These are phyloP conservation scores for Cyclotella kingstonii DNA, from an alignment of 108 stramenopile species.

Conservation along the genomic window DNA sequence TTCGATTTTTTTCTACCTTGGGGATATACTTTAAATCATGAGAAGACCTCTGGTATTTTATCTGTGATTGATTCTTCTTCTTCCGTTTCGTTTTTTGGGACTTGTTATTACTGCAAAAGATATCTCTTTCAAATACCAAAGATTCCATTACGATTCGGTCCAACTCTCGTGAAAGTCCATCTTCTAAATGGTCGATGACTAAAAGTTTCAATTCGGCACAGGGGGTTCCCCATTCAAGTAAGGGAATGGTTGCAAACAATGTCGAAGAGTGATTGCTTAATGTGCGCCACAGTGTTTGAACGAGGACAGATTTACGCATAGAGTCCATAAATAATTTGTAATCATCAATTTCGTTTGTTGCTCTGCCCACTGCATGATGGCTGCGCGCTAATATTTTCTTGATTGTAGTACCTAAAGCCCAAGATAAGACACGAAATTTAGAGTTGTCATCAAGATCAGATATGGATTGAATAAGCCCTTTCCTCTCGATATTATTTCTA, in stretches of 20 bases:
- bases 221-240: constrained; percentile 28
- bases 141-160: constrained; percentile 36
- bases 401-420: constrained; percentile 13
- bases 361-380: constrained; percentile 1
- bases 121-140: constrained; percentile 2
- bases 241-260: constrained; percentile 1
- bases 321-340: neutral
- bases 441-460: constrained; percentile 9
- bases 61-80: constrained; percentile 37
- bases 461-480: constrained; percentile 6
- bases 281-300: neutral
- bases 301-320: constrained; percentile 1
- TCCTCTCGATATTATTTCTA: neutral
- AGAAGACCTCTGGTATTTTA: constrained; percentile 13
- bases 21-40: neutral
- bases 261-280: neutral
- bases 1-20: neutral
- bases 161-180: constrained; percentile 39
- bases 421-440: constrained; percentile 12
- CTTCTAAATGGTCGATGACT: constrained; percentile 14
- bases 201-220: constrained; percentile 9
- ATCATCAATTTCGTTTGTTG: too few relatives aligned
- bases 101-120: neutral
- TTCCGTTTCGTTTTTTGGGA: constrained; percentile 35
- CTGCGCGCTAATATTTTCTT: neutral